Base-by-base conservation (phyloP, 2,329 filamentous ascomycete genomes). In the Colletotrichum endophyticum region DNA sequence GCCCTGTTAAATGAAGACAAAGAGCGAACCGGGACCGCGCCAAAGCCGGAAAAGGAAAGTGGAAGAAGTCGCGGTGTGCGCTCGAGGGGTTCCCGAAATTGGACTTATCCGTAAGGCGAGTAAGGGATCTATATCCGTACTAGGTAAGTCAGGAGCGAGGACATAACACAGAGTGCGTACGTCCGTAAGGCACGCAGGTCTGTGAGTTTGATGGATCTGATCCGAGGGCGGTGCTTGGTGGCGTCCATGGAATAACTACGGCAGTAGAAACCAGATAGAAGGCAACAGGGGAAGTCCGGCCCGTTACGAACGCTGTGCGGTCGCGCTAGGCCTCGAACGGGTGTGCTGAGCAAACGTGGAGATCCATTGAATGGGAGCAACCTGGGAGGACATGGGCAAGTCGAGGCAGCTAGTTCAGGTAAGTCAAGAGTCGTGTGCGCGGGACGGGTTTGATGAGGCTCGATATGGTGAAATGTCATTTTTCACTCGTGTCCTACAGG, bases 381-480 rank as follows among this genome's bases (percentile, higher is more conserved):
- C 49, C 19, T 56, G 16, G 49, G 53, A 27, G 25, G n/a, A 16
- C 53, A 19, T 57, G 53, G n/a, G 53, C 22, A 27, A 19, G 53
- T 22, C 53, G 25, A 57, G 53, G 53, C 25, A 57, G 53, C 53
- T 57, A 27, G 53, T 27, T 56, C 49, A 56, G 49, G n/a, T 56
- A 56, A 56, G n/a, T 56, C 53, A 27, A 27, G 25, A 27, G n/a
- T 57, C 57, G 19, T 75, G 67, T n/a, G 56, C 64, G 5, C 25
- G 16, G 15, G 68, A 69, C 7, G 78, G 62, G 53, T 8, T 66
- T 61, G 16, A 78, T 27, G 27, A 79, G 49, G 25, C 66, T 63
- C 13, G 28, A 30, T 39, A 8, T 39, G 16, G 36, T 39, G 36
- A 39, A 36, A 39, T 39, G 36, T 39, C 22, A 25, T 56, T 56